Evolutionary conservation across 2,329 filamentous ascomycete species (phyloP).

Genomic region (Cercospora zeina): DNA sequence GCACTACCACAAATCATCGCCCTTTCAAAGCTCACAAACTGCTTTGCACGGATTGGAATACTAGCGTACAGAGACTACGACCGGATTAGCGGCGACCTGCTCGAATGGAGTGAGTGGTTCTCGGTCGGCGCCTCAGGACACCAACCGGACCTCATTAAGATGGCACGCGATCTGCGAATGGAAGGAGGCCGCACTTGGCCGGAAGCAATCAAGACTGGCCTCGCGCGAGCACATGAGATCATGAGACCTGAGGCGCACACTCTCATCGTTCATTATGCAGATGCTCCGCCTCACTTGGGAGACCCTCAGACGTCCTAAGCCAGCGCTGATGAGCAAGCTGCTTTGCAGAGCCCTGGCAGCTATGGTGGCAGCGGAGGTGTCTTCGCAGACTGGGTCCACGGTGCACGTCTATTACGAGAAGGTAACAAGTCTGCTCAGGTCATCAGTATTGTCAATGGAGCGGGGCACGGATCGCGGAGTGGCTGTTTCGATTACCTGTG

Average conservation of each 20-base stretch:
- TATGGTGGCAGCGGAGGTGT: constrained; percentile 17
- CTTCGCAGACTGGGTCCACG: constrained; percentile 23
- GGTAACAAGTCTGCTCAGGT: constrained; percentile 23
- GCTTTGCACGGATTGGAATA: constrained; percentile 21
- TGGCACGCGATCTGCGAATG: constrained; percentile 10
- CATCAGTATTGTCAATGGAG: constrained; percentile 13
- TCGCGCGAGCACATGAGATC: constrained; percentile 20
- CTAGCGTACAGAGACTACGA: constrained; percentile 25
- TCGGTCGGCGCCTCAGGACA: not conserved
- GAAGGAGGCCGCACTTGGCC: constrained; percentile 14
- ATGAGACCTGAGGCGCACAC: constrained; percentile 23
- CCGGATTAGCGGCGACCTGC: constrained; percentile 1
- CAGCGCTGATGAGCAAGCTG: constrained; percentile 7
- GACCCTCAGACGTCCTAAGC: not conserved
- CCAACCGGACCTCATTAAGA: constrained; percentile 13
- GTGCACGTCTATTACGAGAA: constrained; percentile 10
- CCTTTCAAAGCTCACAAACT: constrained; percentile 22
- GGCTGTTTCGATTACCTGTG: constrained; percentile 17
- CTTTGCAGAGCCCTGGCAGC: constrained; percentile 13
- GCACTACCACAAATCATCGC: constrained; percentile 25
- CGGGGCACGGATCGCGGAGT: not conserved
- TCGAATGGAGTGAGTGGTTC: constrained; percentile 24
- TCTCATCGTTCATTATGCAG: constrained; percentile 19
- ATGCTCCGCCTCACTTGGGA: constrained; percentile 22
- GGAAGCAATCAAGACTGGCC: constrained; percentile 25